Conservation (phyloP, 768 basidiomycete genomes). For the Podaxis carcinomalis region DNA sequence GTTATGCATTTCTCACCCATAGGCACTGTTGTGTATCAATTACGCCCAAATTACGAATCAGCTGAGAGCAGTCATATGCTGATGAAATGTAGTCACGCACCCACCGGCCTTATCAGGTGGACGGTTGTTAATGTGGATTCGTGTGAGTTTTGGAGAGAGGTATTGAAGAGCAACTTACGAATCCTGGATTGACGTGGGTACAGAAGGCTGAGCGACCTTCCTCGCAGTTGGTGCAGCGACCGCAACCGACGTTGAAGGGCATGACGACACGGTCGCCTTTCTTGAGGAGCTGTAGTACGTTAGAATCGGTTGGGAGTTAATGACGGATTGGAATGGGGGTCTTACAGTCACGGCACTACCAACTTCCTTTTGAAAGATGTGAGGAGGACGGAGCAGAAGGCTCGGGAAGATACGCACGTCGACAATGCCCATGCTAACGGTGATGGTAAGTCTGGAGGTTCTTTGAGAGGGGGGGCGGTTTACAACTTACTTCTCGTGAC, state of each 20-base stretch:
- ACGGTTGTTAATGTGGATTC: neutral
- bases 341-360: slow-evolving; percentile 40
- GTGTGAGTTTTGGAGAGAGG: neutral
- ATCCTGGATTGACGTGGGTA: slow-evolving; percentile 54
- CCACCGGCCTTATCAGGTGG: slow-evolving; percentile 39
- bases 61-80: neutral
- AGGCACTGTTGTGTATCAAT: slow-evolving; percentile 29
- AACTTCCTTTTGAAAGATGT: slow-evolving; percentile 28
- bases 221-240: slow-evolving; percentile 54
- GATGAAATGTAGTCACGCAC: slow-evolving; percentile 20
- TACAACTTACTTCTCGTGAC: slow-evolving; percentile 45
- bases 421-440: slow-evolving; percentile 45
- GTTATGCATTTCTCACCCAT: slow-evolving; percentile 29
- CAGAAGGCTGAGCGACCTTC: slow-evolving; percentile 51
- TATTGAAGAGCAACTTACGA: slow-evolving; percentile 29
- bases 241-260: slow-evolving; percentile 58
- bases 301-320: neutral
- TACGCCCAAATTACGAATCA: neutral
- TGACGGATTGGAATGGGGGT: neutral
- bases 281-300: slow-evolving; percentile 35
- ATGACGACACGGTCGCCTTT: slow-evolving; percentile 58
- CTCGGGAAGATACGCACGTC: slow-evolving; percentile 25
- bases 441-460: neutral
- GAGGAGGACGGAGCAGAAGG: neutral
- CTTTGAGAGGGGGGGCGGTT: neutral